These are phyloP conservation scores for Alternaria novae-zelandiae DNA, from an alignment of 2,329 filamentous ascomycete species.

Conservation along the genomic window DNA sequence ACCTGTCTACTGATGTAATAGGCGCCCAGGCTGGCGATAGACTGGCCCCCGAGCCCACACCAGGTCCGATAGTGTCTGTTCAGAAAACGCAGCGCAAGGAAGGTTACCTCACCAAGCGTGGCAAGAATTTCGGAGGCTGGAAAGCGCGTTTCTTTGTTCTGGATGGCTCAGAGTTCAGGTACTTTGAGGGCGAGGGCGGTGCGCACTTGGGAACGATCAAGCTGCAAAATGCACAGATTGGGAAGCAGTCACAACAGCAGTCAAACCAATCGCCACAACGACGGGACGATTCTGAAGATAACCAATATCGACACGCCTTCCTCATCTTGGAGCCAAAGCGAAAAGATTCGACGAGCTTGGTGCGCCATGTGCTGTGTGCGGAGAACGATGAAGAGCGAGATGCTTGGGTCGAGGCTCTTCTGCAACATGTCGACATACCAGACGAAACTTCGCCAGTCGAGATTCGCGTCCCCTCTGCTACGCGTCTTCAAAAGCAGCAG, in stretches of 20 bases:
- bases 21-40: constrained; percentile 61
- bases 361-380: constrained; percentile 93
- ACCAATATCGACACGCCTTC: constrained; percentile 96
- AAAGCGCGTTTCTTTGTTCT: constrained; percentile 81
- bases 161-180: constrained; percentile 76
- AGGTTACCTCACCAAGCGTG: constrained; percentile 93
- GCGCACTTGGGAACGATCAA: constrained; percentile 93
- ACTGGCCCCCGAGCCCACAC: constrained; percentile 63
- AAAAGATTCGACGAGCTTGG: constrained; percentile 86
- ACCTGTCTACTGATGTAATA: constrained; percentile 74
- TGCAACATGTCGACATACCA: constrained; percentile 86
- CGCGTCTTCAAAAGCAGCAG: constrained; percentile 51
- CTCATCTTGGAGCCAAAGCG: constrained; percentile 94
- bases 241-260: constrained; percentile 78
- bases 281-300: constrained; percentile 77
- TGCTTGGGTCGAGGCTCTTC: constrained; percentile 86
- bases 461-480: constrained; percentile 52
- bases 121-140: constrained; percentile 99
- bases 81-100: constrained; percentile 70
- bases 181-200: constrained; percentile 90
- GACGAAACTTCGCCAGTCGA: constrained; percentile 47
- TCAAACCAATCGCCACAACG: constrained; percentile 66
- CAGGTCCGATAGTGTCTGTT: constrained; percentile 51
- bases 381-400: constrained; percentile 94
- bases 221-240: constrained; percentile 87